Base-by-base conservation (phyloP, 805 yeast genomes). In the Cyberlindnera xylosilytica region DNA sequence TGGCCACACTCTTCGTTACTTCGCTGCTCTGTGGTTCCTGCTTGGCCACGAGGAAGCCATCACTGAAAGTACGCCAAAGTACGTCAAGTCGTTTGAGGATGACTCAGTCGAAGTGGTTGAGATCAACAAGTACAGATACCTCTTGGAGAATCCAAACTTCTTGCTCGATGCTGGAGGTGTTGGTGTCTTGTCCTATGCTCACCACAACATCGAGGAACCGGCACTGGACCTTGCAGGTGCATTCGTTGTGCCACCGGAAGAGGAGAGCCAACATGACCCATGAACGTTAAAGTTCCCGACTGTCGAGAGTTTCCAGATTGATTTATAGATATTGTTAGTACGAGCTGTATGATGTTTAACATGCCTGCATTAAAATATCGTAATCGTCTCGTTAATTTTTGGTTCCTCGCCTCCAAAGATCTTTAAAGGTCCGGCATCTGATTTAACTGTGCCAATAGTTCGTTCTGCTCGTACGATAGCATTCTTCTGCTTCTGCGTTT, bases 81-180 rank as follows among this genome's bases (percentile, higher is more conserved):
- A 56, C 22, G 44, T 34, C 16, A 42, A 47, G 35, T 53, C 59
- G 10, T 58, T 36, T 24, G 47, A 54, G 4, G 51, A 61, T 2
- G 67, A 52, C 8, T 26, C 53, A 5, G 49, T 68, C 12, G 68
- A 68, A 32, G 52, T 53, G 17, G 62, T 67, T 19, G 57, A 59
- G 4, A 48, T 62, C 38, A 49, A 54, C 3, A 61, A 66, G 17
- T 68, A 54, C 50, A 53, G 63, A 45, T 63, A 66, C 46, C 42
- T 70, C 47, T 50, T 53, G 47, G 66, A 61, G 36, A 86, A 90
- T 61, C 97, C 97, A 9, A 78, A 82, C 52, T 81, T 89, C 62
- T 69, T 91, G 62, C 69, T 91, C 52, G 97, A 91, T 60, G 96
- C 98, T 20, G 97, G 97, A 50, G 97, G 96, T 33, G 87, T 88